These are phyloP conservation scores for Cordyceps militaris DNA, from an alignment of 2,329 filamentous ascomycete genomes.

Conservation along the genomic window DNA sequence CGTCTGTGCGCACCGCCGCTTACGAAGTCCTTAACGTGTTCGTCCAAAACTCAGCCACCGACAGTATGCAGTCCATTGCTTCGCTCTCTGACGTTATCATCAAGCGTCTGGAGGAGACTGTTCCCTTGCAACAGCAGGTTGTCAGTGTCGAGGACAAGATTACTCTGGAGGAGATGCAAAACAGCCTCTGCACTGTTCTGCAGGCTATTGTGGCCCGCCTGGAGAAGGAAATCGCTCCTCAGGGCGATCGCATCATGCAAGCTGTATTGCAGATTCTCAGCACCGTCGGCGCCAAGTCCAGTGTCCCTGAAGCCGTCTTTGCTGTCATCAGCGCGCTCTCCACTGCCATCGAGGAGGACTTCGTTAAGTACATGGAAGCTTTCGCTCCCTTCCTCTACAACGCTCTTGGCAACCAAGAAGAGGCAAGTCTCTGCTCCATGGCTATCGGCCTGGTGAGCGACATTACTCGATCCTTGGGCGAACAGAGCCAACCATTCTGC, in stretches of 20 bases:
- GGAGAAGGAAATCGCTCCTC: slow-evolving; percentile 83
- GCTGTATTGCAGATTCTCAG: slow-evolving; percentile 73
- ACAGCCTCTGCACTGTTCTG: slow-evolving; percentile 83
- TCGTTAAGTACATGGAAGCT: slow-evolving; percentile 94
- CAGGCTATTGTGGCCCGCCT: slow-evolving; percentile 87
- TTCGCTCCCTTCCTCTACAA: slow-evolving; percentile 91
- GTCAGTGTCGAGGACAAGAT: slow-evolving; percentile 96
- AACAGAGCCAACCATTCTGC: slow-evolving; percentile 89
- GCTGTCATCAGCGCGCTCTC: slow-evolving; percentile 87
- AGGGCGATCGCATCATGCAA: slow-evolving; percentile 91
- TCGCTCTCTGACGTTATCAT: slow-evolving; percentile 82
- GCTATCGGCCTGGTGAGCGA: slow-evolving; percentile 96
- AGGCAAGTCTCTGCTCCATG: slow-evolving; percentile 89
- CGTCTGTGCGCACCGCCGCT: slow-evolving; percentile 84
- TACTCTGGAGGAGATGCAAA: slow-evolving; percentile 95
- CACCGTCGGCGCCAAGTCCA: slow-evolving; percentile 76
- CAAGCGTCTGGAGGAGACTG: slow-evolving; percentile 82
- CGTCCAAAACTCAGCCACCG: slow-evolving; percentile 80
- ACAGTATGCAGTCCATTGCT: slow-evolving; percentile 74
- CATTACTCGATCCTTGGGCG: slow-evolving; percentile 84
- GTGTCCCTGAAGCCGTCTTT: slow-evolving; percentile 89
- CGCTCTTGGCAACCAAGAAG: slow-evolving; percentile 90
- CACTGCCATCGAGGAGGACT: slow-evolving; percentile 85
- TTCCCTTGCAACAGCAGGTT: slow-evolving; percentile 84
- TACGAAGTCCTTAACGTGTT: slow-evolving; percentile 97